Conservation (phyloP, 2,329 filamentous ascomycete species). For the Rhynchosporium agropyri region DNA sequence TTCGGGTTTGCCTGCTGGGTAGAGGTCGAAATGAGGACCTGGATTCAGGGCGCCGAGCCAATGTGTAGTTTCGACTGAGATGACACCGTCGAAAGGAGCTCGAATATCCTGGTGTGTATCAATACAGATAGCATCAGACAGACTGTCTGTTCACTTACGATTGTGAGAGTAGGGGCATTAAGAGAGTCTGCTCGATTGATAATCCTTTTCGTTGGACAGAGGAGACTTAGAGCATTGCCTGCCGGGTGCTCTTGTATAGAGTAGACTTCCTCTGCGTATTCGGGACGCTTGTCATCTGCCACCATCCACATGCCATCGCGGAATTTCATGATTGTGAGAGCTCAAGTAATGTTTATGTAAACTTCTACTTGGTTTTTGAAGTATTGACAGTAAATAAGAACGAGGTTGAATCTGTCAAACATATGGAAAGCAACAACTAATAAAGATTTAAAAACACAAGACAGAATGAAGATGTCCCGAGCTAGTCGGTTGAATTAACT, state of each 20-base stretch:
- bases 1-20: constrained; percentile 52
- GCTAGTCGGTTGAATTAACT: constrained; percentile 10
- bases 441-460: background rate
- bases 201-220: constrained; percentile 61
- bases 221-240: constrained; percentile 53
- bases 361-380: background rate
- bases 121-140: background rate
- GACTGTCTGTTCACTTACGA: constrained; percentile 43
- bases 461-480: background rate
- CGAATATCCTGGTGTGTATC: constrained; percentile 51
- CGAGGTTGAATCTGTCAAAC: background rate
- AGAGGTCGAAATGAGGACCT: constrained; percentile 61
- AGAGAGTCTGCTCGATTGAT: constrained; percentile 56
- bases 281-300: constrained; percentile 60
- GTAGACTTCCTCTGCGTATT: constrained; percentile 68
- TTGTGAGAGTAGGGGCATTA: constrained; percentile 57
- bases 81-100: constrained; percentile 59
- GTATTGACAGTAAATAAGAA: background rate
- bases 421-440: background rate
- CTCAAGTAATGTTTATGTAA: background rate
- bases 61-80: constrained; percentile 61
- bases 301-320: constrained; percentile 70
- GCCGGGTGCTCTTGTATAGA: constrained; percentile 48
- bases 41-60: constrained; percentile 55
- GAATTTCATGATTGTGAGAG: constrained; percentile 54